Evolutionary conservation across 2,329 filamentous ascomycete species (phyloP), one percentile per base, ranked within the genome.

Genomic region (Trichothecium roseum): DNA sequence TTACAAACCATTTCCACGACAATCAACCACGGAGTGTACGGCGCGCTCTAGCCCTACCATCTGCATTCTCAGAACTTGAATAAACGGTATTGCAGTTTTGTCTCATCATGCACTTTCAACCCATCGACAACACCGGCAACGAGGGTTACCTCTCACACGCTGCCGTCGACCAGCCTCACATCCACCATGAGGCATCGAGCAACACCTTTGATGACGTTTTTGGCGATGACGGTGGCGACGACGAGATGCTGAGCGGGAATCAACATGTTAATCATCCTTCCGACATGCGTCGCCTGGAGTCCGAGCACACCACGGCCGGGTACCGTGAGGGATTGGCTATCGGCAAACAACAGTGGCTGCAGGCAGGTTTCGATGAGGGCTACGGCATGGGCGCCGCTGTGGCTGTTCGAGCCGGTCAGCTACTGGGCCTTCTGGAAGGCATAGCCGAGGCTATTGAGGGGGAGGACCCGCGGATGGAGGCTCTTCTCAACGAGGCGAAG

Each of bases 281-380:
- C 51, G 87, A 94, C 47, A 72, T 91, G 34, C 76, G 72, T 15
- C 78, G 82, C 17, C 70, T 94, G 13, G 78, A 82, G 48, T 71
- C 75, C 29, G 78, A 83, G 37, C 86, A 94, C 55, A 72, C 77
- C 35, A 95, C 84, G 7, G 79, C 84, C 28, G 91, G 91, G 15
- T 96, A 96, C 60, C 81, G 89, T 40, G 88, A 95, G 49, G 91
- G 89, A 30, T 73, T 96, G 36, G 72, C 81, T 0, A 65, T 64
- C 3, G 83, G 82, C 22, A 96, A 96, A 55, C 73, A 74, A 18
- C 62, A 69, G 32, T 81, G 78, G 48, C 75, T 95, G 18, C 91
- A 98, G 59, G 68, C 69, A 12, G 89, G 89, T 0, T 96, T 98
- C 52, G 91, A 98, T 54, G 84, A 89, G 44, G 89, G 89, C 0